Evolutionary conservation across 257 asterid species (phyloP), one percentile per base, ranked within the genome.

Genomic region (Fraxinus excelsior): DNA sequence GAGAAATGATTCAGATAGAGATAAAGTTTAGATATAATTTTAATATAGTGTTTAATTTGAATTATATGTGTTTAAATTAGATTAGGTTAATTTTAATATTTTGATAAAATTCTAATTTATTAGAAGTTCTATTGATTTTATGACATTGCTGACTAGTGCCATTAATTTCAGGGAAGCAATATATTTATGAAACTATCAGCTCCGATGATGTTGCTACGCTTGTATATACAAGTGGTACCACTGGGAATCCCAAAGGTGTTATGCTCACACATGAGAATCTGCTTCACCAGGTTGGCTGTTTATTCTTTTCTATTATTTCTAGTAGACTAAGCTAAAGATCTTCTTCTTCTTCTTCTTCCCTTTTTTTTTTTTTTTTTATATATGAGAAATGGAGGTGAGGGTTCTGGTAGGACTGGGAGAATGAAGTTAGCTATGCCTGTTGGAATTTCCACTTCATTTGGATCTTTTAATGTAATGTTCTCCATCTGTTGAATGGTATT

Each of bases 231-330:
- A 94, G 98, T 88, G 98, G 98, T 69, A 94, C 97, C 82, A 92
- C 96, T 68, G 98, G 96, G 67, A 92, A 90, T 83, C 97, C 98
- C 44, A 94, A 92, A 91, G 98, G 98, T 81, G 97, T 94, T 82
- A 94, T 91, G 96, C 97, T 94, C 82, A 91, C 98, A 0, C 98
- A 94, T 83, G 86, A 84, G 85, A 94, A 92, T 86, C 87, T 94
- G 81, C 88, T 94, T 62, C 97, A 94, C 83, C 98, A 94, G 98
- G 98, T 92, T 76, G 76, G 81, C 70, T 29, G 18, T 74, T 82
- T 62, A 8, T 72, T 34, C 31, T 75, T 53, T 44, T 38, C 42
- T 67, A 69, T 38, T 37, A 26, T 42, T 76, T 76, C 72, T 65
- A 71, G 49, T 69, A n/a, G 74, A 26, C 72, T 42, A 38, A 1